Base-by-base conservation (phyloP, 805 yeast species). In the Sugiyamaella marilandica region DNA sequence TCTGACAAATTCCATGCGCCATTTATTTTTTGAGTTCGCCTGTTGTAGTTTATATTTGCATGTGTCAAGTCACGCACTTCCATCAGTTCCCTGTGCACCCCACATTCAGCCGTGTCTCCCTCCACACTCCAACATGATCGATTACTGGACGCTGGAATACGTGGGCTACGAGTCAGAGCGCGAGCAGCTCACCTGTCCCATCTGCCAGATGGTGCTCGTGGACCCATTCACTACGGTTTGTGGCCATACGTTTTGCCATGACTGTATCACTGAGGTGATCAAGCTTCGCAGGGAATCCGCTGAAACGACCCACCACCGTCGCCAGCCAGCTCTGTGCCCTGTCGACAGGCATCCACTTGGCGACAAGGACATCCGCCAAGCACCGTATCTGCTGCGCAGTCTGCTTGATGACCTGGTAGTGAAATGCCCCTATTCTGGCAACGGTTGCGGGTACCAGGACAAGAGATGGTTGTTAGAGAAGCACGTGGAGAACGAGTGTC, bases 231-330 rank as follows among this genome's bases (percentile, higher is more conserved):
- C 83, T 5, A 84, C 89, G 1, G 64, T 73, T 1, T 84, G 90
- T 67, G 85, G 86, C 0, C 89, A 84, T 62, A 81, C 85, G 0
- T 84, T 83, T 59, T 84, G 90, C 65, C 71, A 72, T 51, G 70
- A 67, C 10, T 83, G 89, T 60, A 69, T 83, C 5, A 43, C 24
- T 52, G 43, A 39, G 57, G 58, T 5, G 51, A 58, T 11, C 36
- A 49, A 59, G 21, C 51, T 49, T 32, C 50, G 45, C 36, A 13
- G 45, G 31, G 47, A 21, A 32, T 29, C 44, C 35, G 19, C 21
- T 35, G 10, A 24, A 11, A 9, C 29, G 21, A 29, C 32, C 18
- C 16, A 14, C 13, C 36, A 45, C 16, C 32, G 14, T 10, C 37
- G 37, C 32, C 10, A 18, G 45, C 48, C 55, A 8, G 56, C 59